phyloP scores from a whole-genome alignment of 1,139 yeast species.

The Arxiozyma slooffiae region DNA sequence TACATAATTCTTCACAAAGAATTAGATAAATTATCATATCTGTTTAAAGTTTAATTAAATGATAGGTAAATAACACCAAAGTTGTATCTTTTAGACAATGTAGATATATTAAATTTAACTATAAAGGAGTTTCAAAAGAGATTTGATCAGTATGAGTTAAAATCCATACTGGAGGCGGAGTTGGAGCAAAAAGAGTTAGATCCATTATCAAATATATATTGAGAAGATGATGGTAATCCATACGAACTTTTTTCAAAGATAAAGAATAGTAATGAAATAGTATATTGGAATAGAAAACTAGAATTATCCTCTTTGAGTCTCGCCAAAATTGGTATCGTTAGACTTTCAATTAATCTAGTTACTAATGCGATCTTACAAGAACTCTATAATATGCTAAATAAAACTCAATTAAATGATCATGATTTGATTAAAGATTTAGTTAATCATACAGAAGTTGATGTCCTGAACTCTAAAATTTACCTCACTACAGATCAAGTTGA shows the following conservation, averaged over 20 bases:
- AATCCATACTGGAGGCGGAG: constrained; percentile 68
- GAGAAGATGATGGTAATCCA: constrained; percentile 51
- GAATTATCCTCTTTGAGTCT: constrained; percentile 75
- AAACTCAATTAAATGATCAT: constrained; percentile 70
- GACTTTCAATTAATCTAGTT: constrained; percentile 73
- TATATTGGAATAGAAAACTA: constrained; percentile 79
- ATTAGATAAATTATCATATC: constrained; percentile 84
- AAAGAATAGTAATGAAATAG: constrained; percentile 49
- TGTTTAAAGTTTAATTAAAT: constrained; percentile 91
- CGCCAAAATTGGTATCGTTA: constrained; percentile 88
- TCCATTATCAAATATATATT: constrained; percentile 77
- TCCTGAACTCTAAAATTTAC: constrained; percentile 66
- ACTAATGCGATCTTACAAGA: constrained; percentile 74
- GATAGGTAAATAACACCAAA: constrained; percentile 91
- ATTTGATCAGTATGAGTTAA: constrained; percentile 76
- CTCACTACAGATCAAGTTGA: constrained; percentile 98
- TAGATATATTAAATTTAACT: constrained; percentile 76
- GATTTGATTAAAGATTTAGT: constrained; percentile 77
- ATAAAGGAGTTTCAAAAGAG: constrained; percentile 78
- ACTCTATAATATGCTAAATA: constrained; percentile 49
- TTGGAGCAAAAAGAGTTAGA: constrained; percentile 84
- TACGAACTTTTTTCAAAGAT: constrained; percentile 21
- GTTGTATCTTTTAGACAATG: constrained; percentile 83
- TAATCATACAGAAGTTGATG: constrained; percentile 73
- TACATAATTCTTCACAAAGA: constrained; percentile 79